These are phyloP conservation scores for Nakaseomyces delphensis DNA, from an alignment of 1,139 yeast species.

Conservation along the genomic window DNA sequence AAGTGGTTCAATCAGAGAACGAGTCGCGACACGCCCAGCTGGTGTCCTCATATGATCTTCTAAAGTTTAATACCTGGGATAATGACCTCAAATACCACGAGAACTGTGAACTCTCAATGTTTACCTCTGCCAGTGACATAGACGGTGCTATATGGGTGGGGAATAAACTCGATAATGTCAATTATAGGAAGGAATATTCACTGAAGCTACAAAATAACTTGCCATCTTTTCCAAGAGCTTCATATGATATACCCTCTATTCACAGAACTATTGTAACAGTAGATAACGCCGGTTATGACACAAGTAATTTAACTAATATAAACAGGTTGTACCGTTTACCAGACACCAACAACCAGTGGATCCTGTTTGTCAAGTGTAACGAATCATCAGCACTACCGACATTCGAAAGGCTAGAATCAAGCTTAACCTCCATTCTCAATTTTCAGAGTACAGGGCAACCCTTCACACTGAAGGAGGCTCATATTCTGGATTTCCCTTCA, in stretches of 20 bases:
- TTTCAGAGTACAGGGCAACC: not conserved
- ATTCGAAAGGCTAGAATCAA: conserved; percentile 12
- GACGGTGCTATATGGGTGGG: conserved; percentile 65
- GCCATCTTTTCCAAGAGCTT: not conserved
- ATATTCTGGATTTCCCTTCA: conserved; percentile 54
- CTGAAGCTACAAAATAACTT: not conserved
- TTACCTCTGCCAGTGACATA: conserved; percentile 71
- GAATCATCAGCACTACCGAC: conserved; percentile 41
- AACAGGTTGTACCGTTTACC: conserved; percentile 25
- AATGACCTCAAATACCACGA: conserved; percentile 65
- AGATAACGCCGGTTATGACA: conserved; percentile 13
- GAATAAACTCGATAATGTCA: conserved; percentile 47
- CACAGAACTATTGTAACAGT: conserved; percentile 3
- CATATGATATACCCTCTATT: not conserved
- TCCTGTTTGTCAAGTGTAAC: conserved; percentile 36
- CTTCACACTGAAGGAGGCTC: not conserved
- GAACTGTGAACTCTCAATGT: conserved; percentile 66
- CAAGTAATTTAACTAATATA: conserved; percentile 20
- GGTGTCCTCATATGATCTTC: conserved; percentile 30
- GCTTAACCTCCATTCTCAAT: not conserved
- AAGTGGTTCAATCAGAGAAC: conserved; percentile 9
- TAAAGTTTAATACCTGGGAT: conserved; percentile 52
- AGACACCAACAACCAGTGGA: conserved; percentile 35
- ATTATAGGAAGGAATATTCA: conserved; percentile 1
- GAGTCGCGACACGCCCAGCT: conserved; percentile 20